Conservation (phyloP, 352 stramenopile species). For the Phytophthora pisi region DNA sequence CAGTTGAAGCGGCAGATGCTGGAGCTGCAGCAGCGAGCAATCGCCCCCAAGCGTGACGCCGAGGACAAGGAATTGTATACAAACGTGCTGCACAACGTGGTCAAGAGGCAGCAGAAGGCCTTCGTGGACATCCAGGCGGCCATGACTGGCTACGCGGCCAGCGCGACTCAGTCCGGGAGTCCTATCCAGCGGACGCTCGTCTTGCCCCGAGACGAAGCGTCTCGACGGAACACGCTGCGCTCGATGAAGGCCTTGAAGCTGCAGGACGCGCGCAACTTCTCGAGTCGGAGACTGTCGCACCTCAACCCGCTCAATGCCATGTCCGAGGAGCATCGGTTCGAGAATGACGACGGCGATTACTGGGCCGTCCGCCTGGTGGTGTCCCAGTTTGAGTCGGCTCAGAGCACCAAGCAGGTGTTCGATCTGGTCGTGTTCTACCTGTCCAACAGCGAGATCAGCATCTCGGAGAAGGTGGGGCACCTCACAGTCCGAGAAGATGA, state of each 20-base stretch:
- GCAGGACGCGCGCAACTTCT: conserved; percentile 15
- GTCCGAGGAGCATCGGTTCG: conserved; percentile 29
- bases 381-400: conserved; percentile 28
- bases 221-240: conserved; percentile 13
- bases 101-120: conserved; percentile 25
- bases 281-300: conserved; percentile 13
- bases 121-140: conserved; percentile 30
- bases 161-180: conserved; percentile 29
- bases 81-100: conserved; percentile 25
- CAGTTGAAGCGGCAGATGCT: conserved; percentile 23
- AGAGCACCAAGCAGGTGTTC: conserved; percentile 42
- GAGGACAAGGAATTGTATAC: conserved; percentile 7
- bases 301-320: conserved; percentile 23
- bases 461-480: conserved; percentile 47
- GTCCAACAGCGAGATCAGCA: conserved; percentile 47
- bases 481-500: conserved; percentile 51
- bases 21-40: conserved; percentile 24
- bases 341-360: conserved; percentile 23
- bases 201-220: conserved; percentile 18
- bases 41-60: conserved; percentile 10
- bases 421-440: conserved; percentile 36
- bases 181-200: conserved; percentile 30
- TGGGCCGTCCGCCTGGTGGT: conserved; percentile 16
- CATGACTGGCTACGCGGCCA: conserved; percentile 25
- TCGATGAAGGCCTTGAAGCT: conserved; percentile 26